phyloP scores from a whole-genome alignment of 805 yeast species.

The Candida xiaguanensis region DNA sequence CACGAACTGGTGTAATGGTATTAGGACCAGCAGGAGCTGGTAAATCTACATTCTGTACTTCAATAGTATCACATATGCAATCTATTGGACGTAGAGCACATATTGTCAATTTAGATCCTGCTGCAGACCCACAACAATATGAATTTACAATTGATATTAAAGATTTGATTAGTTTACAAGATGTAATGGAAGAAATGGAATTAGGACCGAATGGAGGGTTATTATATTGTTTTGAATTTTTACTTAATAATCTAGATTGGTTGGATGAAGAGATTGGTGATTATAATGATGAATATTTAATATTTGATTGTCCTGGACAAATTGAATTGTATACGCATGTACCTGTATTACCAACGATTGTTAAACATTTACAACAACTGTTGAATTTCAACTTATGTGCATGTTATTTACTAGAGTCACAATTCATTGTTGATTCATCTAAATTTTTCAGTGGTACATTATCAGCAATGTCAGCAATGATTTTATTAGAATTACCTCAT shows the following conservation, averaged over 20 bases:
- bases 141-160: conserved; percentile 91
- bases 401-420: conserved; percentile 87
- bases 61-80: conserved; percentile 84
- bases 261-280: conserved; percentile 96
- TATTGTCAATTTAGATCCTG: conserved; percentile 93
- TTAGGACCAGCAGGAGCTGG: conserved; percentile 99
- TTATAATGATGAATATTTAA: conserved; percentile 86
- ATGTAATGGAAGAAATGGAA: conserved; percentile 92
- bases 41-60: conserved; percentile 85
- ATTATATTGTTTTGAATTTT: conserved; percentile 88
- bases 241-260: conserved; percentile 92
- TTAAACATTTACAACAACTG: conserved; percentile 74
- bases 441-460: conserved; percentile 95
- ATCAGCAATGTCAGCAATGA: conserved; percentile 98
- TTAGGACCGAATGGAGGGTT: conserved; percentile 95
- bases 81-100: conserved; percentile 90
- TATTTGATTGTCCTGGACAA: conserved; percentile 97
- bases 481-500: conserved; percentile 90
- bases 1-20: conserved; percentile 90
- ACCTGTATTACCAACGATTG: conserved; percentile 87
- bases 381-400: conserved; percentile 89
- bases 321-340: conserved; percentile 92
- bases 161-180: conserved; percentile 84
- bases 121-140: conserved; percentile 89
- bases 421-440: conserved; percentile 84